A percentile compares a stretch with the other conserved stretches of the same genome.
Evolutionary conservation across 2,329 filamentous ascomycete genomes (phyloP).

Genomic region (Magnaporthiopsis rhizophila): DNA sequence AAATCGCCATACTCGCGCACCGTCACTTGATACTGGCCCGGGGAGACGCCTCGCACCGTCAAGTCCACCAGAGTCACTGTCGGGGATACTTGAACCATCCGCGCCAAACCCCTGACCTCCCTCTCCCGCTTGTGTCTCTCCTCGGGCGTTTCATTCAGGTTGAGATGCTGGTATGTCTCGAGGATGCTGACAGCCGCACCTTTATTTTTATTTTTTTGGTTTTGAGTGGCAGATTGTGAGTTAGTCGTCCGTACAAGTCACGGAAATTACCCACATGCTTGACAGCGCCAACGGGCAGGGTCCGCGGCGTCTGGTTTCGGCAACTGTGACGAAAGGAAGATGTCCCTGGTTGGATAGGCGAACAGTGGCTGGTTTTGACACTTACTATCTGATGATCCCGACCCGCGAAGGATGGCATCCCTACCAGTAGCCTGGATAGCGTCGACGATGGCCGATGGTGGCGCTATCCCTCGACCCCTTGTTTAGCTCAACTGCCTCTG

Average conservation of each 20-base stretch:
- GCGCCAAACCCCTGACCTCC: constrained; percentile 74
- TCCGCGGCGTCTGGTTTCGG: not conserved
- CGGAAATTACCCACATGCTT: not conserved
- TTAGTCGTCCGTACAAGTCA: not conserved
- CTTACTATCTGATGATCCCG: constrained; percentile 76
- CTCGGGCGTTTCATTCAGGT: constrained; percentile 21
- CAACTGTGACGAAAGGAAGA: not conserved
- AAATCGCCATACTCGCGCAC: constrained; percentile 85
- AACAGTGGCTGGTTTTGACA: constrained; percentile 15
- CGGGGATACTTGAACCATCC: constrained; percentile 86
- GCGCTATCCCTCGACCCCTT: constrained; percentile 37
- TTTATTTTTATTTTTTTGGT: constrained; percentile 23
- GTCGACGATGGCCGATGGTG: constrained; percentile 81
- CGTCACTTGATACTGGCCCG: constrained; percentile 76
- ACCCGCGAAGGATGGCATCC: constrained; percentile 89
- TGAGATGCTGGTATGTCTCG: constrained; percentile 65
- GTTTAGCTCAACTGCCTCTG: constrained; percentile 1
- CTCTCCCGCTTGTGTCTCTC: constrained; percentile 25
- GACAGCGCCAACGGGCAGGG: not conserved
- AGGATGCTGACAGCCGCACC: constrained; percentile 91
- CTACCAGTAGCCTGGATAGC: constrained; percentile 85
- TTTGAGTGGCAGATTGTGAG: not conserved
- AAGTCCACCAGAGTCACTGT: constrained; percentile 78
- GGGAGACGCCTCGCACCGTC: constrained; percentile 71
- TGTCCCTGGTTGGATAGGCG: not conserved